These are phyloP conservation scores for Paramecium sonneborni DNA, from an alignment of 73 alveolate genomes.

Conservation along the genomic window DNA sequence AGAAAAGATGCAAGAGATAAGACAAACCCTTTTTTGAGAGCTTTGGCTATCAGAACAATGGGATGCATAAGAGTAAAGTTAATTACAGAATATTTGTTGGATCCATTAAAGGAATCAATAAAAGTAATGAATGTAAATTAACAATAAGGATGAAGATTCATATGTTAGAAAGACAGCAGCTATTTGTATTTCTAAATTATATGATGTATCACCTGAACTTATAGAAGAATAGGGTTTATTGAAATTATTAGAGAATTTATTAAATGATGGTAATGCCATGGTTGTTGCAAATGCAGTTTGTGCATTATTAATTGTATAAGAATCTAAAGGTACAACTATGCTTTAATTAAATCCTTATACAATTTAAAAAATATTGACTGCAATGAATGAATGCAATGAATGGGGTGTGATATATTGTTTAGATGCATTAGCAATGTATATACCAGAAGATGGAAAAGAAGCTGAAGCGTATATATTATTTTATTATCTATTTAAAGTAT, in stretches of 20 bases:
- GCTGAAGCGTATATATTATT: conserved; percentile 78
- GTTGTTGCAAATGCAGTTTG: conserved; percentile 98
- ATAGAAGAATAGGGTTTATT: conserved; percentile 98
- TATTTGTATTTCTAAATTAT: conserved; percentile 96
- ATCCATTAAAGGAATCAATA: conserved; percentile 82
- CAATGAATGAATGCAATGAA: conserved; percentile 98
- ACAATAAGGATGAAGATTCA: conserved; percentile 95
- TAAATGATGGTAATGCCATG: conserved; percentile 96
- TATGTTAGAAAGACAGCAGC: conserved; percentile 99
- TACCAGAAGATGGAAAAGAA: conserved; percentile 89
- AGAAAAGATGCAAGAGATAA: conserved; percentile 87
- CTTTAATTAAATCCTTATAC: conserved; percentile 62
- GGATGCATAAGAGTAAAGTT: conserved; percentile 94
- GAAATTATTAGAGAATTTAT: conserved; percentile 88
- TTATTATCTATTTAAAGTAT: conserved; percentile 65
- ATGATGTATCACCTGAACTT: conserved; percentile 92
- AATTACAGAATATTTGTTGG: conserved; percentile 87
- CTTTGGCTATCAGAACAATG: conserved; percentile 96
- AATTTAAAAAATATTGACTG: conserved; percentile 94
- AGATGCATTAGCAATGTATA: conserved; percentile 87
- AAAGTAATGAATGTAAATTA: background rate
- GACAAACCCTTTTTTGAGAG: conserved; percentile 88
- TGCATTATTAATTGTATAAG: conserved; percentile 92
- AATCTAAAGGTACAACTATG: conserved; percentile 66
- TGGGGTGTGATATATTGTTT: conserved; percentile 96